Evolutionary conservation across 371 early-diverging fungal genomes (phyloP), one percentile per base, ranked within the genome.

Genomic region (Rhizopus delemar): DNA sequence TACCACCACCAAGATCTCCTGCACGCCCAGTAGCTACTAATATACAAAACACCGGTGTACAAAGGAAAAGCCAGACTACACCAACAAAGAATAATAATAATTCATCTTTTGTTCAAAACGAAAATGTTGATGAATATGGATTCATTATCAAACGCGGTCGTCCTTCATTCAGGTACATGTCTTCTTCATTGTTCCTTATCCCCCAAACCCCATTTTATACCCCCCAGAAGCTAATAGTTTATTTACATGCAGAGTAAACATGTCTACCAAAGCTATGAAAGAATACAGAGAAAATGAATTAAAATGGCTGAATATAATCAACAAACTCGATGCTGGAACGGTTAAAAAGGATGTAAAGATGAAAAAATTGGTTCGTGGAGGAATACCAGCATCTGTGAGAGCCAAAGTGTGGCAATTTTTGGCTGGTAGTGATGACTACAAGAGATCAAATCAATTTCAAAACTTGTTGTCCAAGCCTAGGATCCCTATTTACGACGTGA

Each of bases 301-400:
- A 4, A 83, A 83, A 66, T 83, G 83, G 83, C 59, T 83, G 1
- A 57, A 62, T 7, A 69, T 78, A 32, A 61, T 83, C 12, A 63
- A 59, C 12, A 77, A 67, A 55, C 41, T 80, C 56, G 77, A 81
- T 51, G 75, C 74, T n/a, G 69, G 73, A 13, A 66, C 78, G 1
- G 74, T 70, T 8, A 77, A 80, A 49, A 81, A 78, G 38, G 72
- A 71, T 59, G 70, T 74, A 52, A 76, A 86, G 63, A 70, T 84
- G 56, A 86, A 86, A 59, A 87, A 88, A 59, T 57, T 93, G n/a
- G 89, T 86, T 9, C 74, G 91, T 6, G 64, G 57, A 8, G 94
- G 94, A 3, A 82, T 91, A 16, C 94, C 94, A 5, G 77, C 86
- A 5, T 86, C 89, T 3, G 76, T 92, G 0, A 81, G 94, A 7